phyloP scores from a whole-genome alignment of 345 rosid species.

The Citrus australasica region DNA sequence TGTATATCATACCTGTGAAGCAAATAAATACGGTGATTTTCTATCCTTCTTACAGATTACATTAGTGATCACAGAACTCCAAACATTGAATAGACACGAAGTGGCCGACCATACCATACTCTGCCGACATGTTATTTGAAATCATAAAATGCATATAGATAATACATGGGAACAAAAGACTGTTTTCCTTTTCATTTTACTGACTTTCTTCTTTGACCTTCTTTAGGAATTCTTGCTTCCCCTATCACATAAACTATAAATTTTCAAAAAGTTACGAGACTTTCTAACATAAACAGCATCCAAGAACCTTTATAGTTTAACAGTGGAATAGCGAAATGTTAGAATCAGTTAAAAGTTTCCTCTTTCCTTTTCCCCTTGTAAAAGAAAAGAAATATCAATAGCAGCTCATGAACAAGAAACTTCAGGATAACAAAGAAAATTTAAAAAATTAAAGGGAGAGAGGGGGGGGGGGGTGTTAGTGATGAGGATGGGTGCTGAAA shows the following conservation, averaged over 20 bases:
- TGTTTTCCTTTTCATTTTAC: neutral
- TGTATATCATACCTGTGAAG: conserved; percentile 57
- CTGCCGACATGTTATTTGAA: neutral
- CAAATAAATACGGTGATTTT: neutral
- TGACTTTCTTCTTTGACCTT: neutral
- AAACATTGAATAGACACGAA: neutral
- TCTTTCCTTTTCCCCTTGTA: neutral
- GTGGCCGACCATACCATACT: neutral
- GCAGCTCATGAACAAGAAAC: neutral
- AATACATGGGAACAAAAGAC: neutral
- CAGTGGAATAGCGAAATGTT: neutral
- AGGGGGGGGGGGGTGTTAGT: too few relatives aligned
- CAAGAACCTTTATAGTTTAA: neutral
- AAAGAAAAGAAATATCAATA: neutral
- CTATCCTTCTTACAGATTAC: neutral
- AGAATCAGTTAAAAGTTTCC: neutral
- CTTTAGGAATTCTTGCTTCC: neutral
- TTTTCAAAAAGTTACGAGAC: neutral
- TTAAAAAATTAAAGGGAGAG: neutral
- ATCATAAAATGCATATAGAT: neutral
- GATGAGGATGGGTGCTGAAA: conserved; percentile 1
- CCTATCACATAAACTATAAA: too few relatives aligned
- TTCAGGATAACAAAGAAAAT: neutral
- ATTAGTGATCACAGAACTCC: neutral
- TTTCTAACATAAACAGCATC: neutral